phyloP scores from a whole-genome alignment of 2,329 filamentous ascomycete species.

The Trichophyton mentagrophytes region DNA sequence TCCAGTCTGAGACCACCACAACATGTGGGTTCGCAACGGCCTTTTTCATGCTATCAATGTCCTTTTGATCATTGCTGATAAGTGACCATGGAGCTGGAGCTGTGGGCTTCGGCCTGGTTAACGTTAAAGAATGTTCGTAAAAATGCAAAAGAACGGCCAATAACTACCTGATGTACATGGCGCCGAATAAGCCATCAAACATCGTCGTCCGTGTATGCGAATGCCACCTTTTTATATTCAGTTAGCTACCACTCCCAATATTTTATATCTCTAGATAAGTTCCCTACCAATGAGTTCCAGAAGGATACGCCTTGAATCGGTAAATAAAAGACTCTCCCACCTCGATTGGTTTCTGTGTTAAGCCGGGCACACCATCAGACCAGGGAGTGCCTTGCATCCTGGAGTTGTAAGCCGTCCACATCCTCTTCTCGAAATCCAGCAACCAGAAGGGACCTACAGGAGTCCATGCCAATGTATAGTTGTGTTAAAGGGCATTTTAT shows the following conservation, averaged over 20 bases:
- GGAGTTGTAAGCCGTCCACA: neutral
- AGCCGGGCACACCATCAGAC: constrained; percentile 15
- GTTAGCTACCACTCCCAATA: neutral
- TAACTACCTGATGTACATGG: neutral
- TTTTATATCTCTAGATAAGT: neutral
- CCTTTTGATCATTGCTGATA: neutral
- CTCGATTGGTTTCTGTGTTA: constrained; percentile 15
- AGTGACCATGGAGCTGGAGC: neutral
- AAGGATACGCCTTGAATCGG: constrained; percentile 24
- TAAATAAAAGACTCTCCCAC: constrained; percentile 20
- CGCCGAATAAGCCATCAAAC: neutral
- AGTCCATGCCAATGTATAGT: constrained; percentile 17
- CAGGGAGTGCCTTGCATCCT: constrained; percentile 14
- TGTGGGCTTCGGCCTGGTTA: neutral
- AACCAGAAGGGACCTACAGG: constrained; percentile 8
- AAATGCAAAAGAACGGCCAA: neutral
- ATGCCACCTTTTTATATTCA: neutral
- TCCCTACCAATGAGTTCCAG: constrained; percentile 25
- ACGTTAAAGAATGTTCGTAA: neutral
- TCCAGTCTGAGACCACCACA: neutral
- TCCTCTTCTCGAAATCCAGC: neutral
- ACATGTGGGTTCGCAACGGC: neutral
- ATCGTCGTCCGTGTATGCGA: neutral
- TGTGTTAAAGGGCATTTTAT: constrained; percentile 12
- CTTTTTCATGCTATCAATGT: neutral